Evolutionary conservation across 179 eudicot genomes (phyloP), one percentile per base, ranked within the genome.

Genomic region (Sideroxylon spinosum): DNA sequence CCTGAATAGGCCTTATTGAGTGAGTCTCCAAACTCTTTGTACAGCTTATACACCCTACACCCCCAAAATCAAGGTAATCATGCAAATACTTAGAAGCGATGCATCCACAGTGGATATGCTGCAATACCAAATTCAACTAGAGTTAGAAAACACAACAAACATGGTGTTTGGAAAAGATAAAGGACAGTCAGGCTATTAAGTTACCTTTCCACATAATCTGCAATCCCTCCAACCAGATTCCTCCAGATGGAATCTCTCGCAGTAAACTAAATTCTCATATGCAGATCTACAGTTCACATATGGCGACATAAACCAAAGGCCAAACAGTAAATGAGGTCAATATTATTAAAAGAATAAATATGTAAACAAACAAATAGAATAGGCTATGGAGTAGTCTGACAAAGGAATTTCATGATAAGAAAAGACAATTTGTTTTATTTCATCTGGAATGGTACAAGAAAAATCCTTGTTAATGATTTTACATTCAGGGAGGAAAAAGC

Each of bases 171-270:
- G 74, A 78, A 26, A 81, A 71, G 60, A 49, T n/a, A 56, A 29
- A 37, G 44, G 32, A 57, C 19, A 64, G 66, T n/a, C 55, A 75
- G 44, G 48, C 29, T 13, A 28, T 46, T 32, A 75, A 0, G 48
- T 69, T 79, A 95, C 97, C 97, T 95, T 95, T 84, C 86, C 83
- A 84, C 97, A 93, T 25, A 85, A 67, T 73, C 71, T 85, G 85
- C 98, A 95, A 68, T 89, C 82, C 80, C 98, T 89, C 98, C 98
- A 95, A 80, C 98, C 98, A 76, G 97, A 86, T 80, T 95, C 97
- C 25, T 91, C 90, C 22, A 77, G 78, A 78, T 95, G 98, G 80
- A 87, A 94, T 68, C 87, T 89, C 67, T 90, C 89, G 74, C 98
- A 94, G 84, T 82, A 94, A 64, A 82, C 75, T 6, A 68, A 85